phyloP scores from a whole-genome alignment of 768 basidiomycete species.

The Boletus barrowsii region DNA sequence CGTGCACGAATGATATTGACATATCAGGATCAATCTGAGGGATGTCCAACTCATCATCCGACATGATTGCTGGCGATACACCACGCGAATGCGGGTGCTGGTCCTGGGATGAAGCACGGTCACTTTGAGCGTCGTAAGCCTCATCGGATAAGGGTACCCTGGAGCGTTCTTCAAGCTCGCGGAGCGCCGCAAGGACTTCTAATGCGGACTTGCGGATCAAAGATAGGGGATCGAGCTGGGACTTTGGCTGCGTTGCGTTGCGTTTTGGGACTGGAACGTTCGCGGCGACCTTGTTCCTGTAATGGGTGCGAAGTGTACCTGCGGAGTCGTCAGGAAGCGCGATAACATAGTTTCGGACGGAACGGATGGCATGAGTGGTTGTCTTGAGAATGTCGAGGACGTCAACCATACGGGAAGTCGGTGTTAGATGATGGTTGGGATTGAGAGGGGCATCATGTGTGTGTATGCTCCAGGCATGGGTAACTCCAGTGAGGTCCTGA shows the following conservation, averaged over 20 bases:
- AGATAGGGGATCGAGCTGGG: conserved; percentile 56
- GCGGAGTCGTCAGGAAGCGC: conserved; percentile 75
- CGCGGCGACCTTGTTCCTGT: conserved; percentile 49
- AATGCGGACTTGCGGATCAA: conserved; percentile 75
- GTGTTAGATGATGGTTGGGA: conserved; percentile 11
- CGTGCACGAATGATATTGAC: conserved; percentile 66
- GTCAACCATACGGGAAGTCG: conserved; percentile 39
- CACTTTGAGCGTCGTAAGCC: conserved; percentile 79
- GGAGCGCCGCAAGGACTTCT: conserved; percentile 77
- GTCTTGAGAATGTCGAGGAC: conserved; percentile 71
- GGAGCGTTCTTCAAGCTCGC: conserved; percentile 75
- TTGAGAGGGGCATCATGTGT: conserved; percentile 9
- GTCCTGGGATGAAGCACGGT: conserved; percentile 48
- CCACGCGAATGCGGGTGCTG: conserved; percentile 38
- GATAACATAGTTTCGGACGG: conserved; percentile 79
- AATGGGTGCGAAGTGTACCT: conserved; percentile 52
- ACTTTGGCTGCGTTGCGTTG: conserved; percentile 30
- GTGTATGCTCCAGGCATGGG: conserved; percentile 60
- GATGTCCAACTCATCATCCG: conserved; percentile 34
- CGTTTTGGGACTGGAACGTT: conserved; percentile 34
- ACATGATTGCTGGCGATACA: conserved; percentile 42
- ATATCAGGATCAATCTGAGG: conserved; percentile 51
- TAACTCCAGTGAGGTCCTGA: conserved; percentile 65
- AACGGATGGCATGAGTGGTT: conserved; percentile 78
- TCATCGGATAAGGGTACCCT: conserved; percentile 77